Conservation (phyloP, 148 eudicot species). For the Heliamphora exappendiculata region DNA sequence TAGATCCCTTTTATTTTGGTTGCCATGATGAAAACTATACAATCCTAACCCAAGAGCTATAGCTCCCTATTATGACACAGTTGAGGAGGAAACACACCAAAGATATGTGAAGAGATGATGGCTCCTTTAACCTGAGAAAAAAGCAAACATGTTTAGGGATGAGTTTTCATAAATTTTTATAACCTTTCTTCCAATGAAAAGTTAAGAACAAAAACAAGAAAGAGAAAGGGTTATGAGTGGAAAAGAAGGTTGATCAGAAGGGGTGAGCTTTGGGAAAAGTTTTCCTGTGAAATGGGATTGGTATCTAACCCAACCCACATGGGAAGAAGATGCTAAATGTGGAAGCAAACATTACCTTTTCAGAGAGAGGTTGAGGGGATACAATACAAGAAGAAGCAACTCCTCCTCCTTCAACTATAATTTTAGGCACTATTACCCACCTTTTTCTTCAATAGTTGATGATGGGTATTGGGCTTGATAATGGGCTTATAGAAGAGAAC, state of each 20-base stretch:
- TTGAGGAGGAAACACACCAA: conserved; percentile 2
- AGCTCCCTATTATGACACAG: neutral
- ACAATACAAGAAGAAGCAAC: conserved; percentile 1
- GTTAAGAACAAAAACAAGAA: conserved; percentile 4
- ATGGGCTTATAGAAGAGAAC: no score
- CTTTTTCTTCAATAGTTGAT: neutral
- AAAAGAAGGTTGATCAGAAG: neutral
- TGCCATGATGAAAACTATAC: conserved; percentile 27
- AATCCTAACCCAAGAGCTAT: conserved; percentile 5
- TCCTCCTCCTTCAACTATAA: conserved; percentile 9
- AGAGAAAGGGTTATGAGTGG: neutral
- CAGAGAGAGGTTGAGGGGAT: conserved; percentile 2
- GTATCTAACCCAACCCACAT: neutral
- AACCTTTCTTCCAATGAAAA: neutral
- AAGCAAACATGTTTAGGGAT: conserved; percentile 12
- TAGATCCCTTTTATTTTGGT: conserved; percentile 65
- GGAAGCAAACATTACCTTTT: conserved; percentile 11
- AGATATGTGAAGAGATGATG: neutral
- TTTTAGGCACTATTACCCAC: neutral
- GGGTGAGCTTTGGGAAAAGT: no score
- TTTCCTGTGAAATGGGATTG: conserved; percentile 9
- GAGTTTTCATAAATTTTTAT: neutral
- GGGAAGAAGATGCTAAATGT: neutral
- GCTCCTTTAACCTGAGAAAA: conserved; percentile 24
- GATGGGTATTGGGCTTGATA: neutral